Base-by-base conservation (phyloP, 805 yeast genomes). In the Yamadazyma olivae region DNA sequence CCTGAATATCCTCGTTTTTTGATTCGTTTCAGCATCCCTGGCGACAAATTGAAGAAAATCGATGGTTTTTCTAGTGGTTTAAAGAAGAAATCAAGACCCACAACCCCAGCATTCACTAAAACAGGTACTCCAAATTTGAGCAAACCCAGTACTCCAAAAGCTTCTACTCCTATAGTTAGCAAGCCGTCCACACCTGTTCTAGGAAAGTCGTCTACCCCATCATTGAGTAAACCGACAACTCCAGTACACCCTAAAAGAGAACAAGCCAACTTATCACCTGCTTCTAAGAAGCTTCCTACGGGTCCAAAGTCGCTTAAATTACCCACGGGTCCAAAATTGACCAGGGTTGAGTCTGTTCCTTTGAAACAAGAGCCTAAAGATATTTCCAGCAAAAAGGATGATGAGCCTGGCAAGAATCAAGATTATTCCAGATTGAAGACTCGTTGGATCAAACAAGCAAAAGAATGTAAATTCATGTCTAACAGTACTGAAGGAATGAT, bases 401-500 rank as follows among this genome's bases (percentile, higher is more conserved):
- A 9, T 6, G 27, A 27, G 20, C 8, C 28, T n/a, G 28, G 28
- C 8, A 13, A 7, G 6, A 13, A 14, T 12, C 10, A 34, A 12
- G 31, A 30, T 20, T 27, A 15, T n/a, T 22, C 24, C 5, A 29
- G 25, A 19, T 10, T 26, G 28, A 36, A 51, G 35, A 49, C 44
- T 6, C 39, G 45, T 32, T 54, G 57, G 53, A 32, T 48, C 15
- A 48, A 48, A 25, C 27, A 47, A 13, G 58, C 59, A 3, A 51
- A 48, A 32, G 49, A 47, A 41, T 31, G 27, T 33, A 29, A 43
- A 30, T 33, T 40, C 45, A 39, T 44, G 28, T 29, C 42, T 8
- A 24, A 41, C n/a, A 39, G 43, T 5, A 48, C 41, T n/a, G 56
- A 40, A 36, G 55, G 45, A 27, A 42, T 58, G 2, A 16, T 50